Evolutionary conservation across 257 asterid genomes (phyloP), one percentile per base, ranked within the genome.

Genomic region (Rhazya stricta): DNA sequence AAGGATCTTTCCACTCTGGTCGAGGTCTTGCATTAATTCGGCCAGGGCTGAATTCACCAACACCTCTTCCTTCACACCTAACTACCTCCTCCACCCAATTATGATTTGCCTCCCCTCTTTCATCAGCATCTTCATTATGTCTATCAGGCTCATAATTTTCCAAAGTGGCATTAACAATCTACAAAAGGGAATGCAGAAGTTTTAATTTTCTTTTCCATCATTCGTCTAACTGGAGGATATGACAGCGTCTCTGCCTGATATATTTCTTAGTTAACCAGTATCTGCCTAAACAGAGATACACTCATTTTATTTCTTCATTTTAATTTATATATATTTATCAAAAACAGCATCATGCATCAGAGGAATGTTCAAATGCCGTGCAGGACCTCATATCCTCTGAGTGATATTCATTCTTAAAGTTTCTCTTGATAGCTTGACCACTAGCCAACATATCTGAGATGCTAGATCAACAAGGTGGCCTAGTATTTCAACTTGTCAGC

Each of bases 81-180:
- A 93, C 85, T 56, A 95, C 98, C 78, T 92, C 99, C 83, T 92
- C 96, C 77, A 95, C 98, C 99, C 99, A 95, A 86, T 95, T 89
- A 80, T 91, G 98, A 75, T 89, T 89, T 48, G 91, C 90, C 81
- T 91, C 93, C 77, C 85, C 86, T 78, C 88, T 80, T 80, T 87
- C 94, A 58, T 82, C 90, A 53, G 82, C 93, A 79, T 90, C 91
- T 63, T 81, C 97, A 58, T 70, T 81, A 75, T 74, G 93, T 29
- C 81, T 34, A 74, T 84, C 91, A 60, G 78, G 82, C 86, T 89
- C 97, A 56, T 88, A 92, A 83, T 89, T 92, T 81, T 89, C 95
- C 43, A 95, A 86, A 76, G 91, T 82, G 75, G 86, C 94, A 81
- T 85, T 91, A 67, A 92, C 94, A 80, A 92, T 88, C 98, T 95